phyloP scores from a whole-genome alignment of 495 filamentous ascomycete species.

The Aspergillus taichungensis region DNA sequence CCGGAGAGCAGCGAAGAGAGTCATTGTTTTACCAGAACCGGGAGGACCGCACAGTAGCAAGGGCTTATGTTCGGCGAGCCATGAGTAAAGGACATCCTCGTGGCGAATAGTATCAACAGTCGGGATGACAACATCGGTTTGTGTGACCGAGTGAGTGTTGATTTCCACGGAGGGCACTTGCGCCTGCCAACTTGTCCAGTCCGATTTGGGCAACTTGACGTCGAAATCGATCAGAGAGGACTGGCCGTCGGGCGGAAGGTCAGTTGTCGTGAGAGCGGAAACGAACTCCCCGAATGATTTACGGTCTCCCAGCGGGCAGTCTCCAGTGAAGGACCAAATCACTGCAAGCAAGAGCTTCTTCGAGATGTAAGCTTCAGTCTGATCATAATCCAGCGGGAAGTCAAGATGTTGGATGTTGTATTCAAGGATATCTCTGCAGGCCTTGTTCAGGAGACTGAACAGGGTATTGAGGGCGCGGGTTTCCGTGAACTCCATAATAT shows the following conservation, averaged over 20 bases:
- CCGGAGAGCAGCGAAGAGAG: slow-evolving; percentile 88
- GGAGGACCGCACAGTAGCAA: slow-evolving; percentile 93
- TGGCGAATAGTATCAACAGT: slow-evolving; percentile 95
- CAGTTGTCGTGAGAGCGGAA: slow-evolving; percentile 69
- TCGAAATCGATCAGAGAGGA: slow-evolving; percentile 92
- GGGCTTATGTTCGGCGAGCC: slow-evolving; percentile 97
- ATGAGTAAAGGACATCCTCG: slow-evolving; percentile 96
- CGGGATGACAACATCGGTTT: slow-evolving; percentile 96
- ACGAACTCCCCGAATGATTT: slow-evolving; percentile 81
- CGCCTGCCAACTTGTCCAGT: slow-evolving; percentile 89
- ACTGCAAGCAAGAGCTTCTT: slow-evolving; percentile 88
- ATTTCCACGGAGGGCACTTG: slow-evolving; percentile 91
- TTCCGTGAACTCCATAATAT: slow-evolving; percentile 97
- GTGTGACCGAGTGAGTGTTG: slow-evolving; percentile 93
- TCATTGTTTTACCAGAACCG: slow-evolving; percentile 99
- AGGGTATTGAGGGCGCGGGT: slow-evolving; percentile 85
- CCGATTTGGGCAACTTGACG: slow-evolving; percentile 71
- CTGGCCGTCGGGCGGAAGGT: slow-evolving; percentile 64
- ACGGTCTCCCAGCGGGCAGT: slow-evolving; percentile 82
- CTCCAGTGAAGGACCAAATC: slow-evolving; percentile 90
- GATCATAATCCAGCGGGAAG: slow-evolving; percentile 82
- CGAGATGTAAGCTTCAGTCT: slow-evolving; percentile 78
- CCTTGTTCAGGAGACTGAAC: slow-evolving; percentile 91
- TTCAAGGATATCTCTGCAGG: slow-evolving; percentile 82
- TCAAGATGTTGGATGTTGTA: slow-evolving; percentile 92